Percentiles rank a stretch among this genome's conserved stretches.
These are phyloP conservation scores for Solanum clarkiae DNA, from an alignment of 257 asterid species.

Conservation along the genomic window DNA sequence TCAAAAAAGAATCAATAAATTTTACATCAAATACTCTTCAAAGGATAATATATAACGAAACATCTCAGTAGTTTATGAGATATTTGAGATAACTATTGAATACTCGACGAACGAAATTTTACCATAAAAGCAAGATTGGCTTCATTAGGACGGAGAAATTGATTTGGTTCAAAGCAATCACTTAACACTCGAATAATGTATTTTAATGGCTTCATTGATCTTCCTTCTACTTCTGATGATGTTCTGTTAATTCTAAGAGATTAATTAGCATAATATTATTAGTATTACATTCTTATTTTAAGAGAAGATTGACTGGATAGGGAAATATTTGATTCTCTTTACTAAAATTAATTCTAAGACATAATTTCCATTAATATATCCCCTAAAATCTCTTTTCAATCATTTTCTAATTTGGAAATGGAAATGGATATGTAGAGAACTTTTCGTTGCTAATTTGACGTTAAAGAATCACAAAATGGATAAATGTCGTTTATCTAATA, in stretches of 20 bases:
- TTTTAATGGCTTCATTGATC: not conserved
- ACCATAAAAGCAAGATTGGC: slow-evolving; percentile 1
- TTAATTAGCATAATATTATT: not conserved
- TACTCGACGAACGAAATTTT: not conserved
- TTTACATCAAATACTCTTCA: not conserved
- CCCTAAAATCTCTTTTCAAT: not conserved
- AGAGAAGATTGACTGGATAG: not conserved
- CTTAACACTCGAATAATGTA: not conserved
- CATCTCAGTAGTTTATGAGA: too few relatives aligned
- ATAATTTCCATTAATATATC: not conserved
- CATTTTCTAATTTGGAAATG: not conserved
- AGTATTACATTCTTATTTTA: not conserved
- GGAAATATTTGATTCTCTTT: not conserved
- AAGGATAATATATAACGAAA: too few relatives aligned
- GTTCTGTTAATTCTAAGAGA: not conserved
- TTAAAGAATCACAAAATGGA: not conserved
- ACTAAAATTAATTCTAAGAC: not conserved
- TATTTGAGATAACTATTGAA: too few relatives aligned
- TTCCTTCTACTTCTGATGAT: not conserved
- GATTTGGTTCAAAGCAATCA: not conserved
- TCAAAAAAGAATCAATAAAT: not conserved
- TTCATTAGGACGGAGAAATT: not conserved
- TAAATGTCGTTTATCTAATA: too few relatives aligned
- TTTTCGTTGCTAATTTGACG: not conserved
- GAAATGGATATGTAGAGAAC: not conserved